Evolutionary conservation across 1,139 yeast genomes (phyloP).

Genomic region (Nakaseomyces bracarensis): DNA sequence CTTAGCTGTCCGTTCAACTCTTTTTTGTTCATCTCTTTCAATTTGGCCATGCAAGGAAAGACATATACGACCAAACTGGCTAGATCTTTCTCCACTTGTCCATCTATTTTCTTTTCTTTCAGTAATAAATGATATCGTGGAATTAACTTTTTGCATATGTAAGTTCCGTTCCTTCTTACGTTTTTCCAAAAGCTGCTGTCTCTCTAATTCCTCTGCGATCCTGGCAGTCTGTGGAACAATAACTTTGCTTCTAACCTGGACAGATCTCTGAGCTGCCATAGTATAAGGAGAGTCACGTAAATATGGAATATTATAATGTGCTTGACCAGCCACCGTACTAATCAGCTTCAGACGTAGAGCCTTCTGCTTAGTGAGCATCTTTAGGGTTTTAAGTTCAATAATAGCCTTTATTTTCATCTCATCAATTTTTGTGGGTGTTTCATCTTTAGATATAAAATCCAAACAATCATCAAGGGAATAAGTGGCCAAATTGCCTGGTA

Average conservation of each 20-base stretch:
- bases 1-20: slow-evolving; percentile 67
- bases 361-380: slow-evolving; percentile 76
- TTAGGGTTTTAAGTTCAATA: slow-evolving; percentile 74
- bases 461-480: slow-evolving; percentile 38
- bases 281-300: slow-evolving; percentile 46
- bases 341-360: slow-evolving; percentile 69
- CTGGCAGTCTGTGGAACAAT: slow-evolving; percentile 54
- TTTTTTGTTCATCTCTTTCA: slow-evolving; percentile 67
- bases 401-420: slow-evolving; percentile 56
- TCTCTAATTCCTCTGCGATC: slow-evolving; percentile 53
- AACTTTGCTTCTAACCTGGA: slow-evolving; percentile 64
- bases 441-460: slow-evolving; percentile 38
- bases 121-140: slow-evolving; percentile 35
- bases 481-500: slow-evolving; percentile 73
- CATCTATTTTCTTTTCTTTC: slow-evolving; percentile 26
- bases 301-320: slow-evolving; percentile 43
- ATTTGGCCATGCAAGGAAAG: slow-evolving; percentile 36
- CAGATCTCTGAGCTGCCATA: slow-evolving; percentile 52
- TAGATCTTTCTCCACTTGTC: slow-evolving; percentile 26
- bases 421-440: slow-evolving; percentile 36
- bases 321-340: slow-evolving; percentile 54
- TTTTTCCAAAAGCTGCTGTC: slow-evolving; percentile 47
- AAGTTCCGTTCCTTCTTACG: slow-evolving; percentile 36
- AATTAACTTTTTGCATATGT: slow-evolving; percentile 33
- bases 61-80: slow-evolving; percentile 37